phyloP scores from a whole-genome alignment of 2,329 filamentous ascomycete genomes.

The Ceratocystis destructans region DNA sequence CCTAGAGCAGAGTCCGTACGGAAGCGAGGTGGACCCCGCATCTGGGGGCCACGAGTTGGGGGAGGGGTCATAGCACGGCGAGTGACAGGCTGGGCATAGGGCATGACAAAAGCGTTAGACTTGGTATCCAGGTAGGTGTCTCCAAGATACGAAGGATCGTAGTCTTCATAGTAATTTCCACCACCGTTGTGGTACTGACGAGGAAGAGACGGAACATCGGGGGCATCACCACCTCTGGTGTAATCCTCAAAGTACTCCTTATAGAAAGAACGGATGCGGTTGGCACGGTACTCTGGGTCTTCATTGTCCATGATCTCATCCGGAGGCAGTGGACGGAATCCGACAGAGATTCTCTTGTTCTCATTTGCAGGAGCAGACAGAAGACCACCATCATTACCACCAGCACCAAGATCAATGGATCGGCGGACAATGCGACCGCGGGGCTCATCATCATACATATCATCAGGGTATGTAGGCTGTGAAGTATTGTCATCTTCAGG shows the following conservation, averaged over 20 bases:
- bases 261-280: slow-evolving; percentile 96
- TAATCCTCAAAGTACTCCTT: slow-evolving; percentile 97
- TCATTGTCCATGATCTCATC: slow-evolving; percentile 67
- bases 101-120: slow-evolving; percentile 58
- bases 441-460: slow-evolving; percentile 23
- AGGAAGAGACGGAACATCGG: slow-evolving; percentile 31
- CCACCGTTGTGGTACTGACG: slow-evolving; percentile 23
- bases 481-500: slow-evolving; percentile 21
- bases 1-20: slow-evolving; percentile 15
- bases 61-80: slow-evolving; percentile 94
- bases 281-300: slow-evolving; percentile 86
- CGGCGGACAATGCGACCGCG: slow-evolving; percentile 28
- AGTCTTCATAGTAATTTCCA: slow-evolving; percentile 55
- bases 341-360: slow-evolving; percentile 49
- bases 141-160: slow-evolving; percentile 55
- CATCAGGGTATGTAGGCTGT: slow-evolving; percentile 13
- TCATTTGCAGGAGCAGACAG: slow-evolving; percentile 43
- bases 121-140: slow-evolving; percentile 57
- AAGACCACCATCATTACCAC: slow-evolving; percentile 25
- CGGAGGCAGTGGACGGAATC: slow-evolving; percentile 74
- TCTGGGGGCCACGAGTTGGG: slow-evolving; percentile 40
- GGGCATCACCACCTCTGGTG: slow-evolving; percentile 30
- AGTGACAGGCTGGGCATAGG: slow-evolving; percentile 71
- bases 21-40: slow-evolving; percentile 31
- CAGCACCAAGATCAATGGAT: slow-evolving; percentile 22